Evolutionary conservation across 306 rosid genomes (phyloP), one percentile per base, ranked within the genome.

Genomic region (Sechiopsis laciniata): DNA sequence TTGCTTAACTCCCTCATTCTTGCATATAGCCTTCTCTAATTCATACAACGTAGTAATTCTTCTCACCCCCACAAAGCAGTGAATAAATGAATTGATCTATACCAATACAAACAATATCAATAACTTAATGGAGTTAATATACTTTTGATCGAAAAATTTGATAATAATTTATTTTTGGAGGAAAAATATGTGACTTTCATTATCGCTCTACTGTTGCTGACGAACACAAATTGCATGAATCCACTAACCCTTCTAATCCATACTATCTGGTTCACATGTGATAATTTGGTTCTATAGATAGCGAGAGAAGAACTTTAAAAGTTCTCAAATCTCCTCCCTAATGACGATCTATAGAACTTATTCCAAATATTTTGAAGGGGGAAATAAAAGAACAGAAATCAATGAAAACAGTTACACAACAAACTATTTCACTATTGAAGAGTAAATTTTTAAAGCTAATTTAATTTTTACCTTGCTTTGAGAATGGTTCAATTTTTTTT

Each of bases 11-110:
- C 90, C 85, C 74, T 93, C 98, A 60, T 85, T 75, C 70, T 86
- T 78, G 86, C 97, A 93, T 40, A 93, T 82, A 19, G 88, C 89
- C 78, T 77, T 77, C 85, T 89, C 91, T 87, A 94, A 84, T 77
- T 94, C 97, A 71, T 90, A 76, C 73, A 94, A 72, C 4, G 98
- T 82, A 79, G 85, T 84, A 52, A 94, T 80, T 74, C 87, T 86
- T 73, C 78, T 85, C 68, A 85, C 97, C 65, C 84, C 97, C 76
- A 90, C 91, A 84, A 88, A 93, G 81, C 98, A 93, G 80, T 90
- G 94, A 77, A 94, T 77, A 86, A 84, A 90, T 60, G 96, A 86
- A 93, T 90, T 86, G 80, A 93, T 87, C 97, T 93, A 74, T 72
- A 57, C 81, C 81, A 83, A 75, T 21, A 71, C 65, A 75, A 76